These are phyloP conservation scores for Cercospora citrullina DNA, from an alignment of 2,329 filamentous ascomycete genomes.

Conservation along the genomic window DNA sequence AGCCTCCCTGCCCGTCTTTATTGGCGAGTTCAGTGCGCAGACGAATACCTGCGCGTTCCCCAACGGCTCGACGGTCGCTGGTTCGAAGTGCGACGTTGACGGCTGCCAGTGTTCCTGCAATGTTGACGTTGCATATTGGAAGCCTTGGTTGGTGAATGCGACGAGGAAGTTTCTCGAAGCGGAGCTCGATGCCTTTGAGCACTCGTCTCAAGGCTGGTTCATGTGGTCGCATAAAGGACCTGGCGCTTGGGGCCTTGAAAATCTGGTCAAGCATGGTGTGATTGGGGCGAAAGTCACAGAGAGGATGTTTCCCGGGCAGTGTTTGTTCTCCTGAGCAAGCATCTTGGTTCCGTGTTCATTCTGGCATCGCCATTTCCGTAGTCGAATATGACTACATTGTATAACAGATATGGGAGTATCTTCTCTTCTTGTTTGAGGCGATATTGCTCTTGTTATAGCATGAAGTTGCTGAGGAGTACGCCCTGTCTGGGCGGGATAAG, in stretches of 20 bases:
- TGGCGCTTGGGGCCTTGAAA: conserved; percentile 46
- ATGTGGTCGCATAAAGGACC: conserved; percentile 48
- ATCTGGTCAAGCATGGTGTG: conserved; percentile 43
- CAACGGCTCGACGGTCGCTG: conserved; percentile 42
- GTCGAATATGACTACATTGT: neutral
- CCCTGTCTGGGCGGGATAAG: neutral
- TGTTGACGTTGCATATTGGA: conserved; percentile 40
- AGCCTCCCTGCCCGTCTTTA: conserved; percentile 42
- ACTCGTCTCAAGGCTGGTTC: conserved; percentile 44
- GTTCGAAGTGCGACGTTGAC: conserved; percentile 36
- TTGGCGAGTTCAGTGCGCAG: conserved; percentile 49
- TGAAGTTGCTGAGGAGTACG: neutral
- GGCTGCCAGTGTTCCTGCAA: conserved; percentile 44
- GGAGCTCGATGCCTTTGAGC: conserved; percentile 48
- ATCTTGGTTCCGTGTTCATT: neutral
- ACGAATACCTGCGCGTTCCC: conserved; percentile 49
- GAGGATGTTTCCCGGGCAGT: conserved; percentile 33
- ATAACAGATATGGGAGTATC: neutral
- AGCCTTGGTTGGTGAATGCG: conserved; percentile 41
- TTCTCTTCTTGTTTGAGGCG: neutral
- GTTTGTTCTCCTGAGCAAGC: conserved; percentile 3
- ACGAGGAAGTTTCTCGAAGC: conserved; percentile 47
- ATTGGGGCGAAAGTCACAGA: conserved; percentile 43
- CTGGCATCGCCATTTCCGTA: neutral
- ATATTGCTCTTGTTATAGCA: neutral